Evolutionary conservation across 2,329 filamentous ascomycete genomes (phyloP), one percentile per base, ranked within the genome.

Genomic region (Ascochyta viciae-villosae): DNA sequence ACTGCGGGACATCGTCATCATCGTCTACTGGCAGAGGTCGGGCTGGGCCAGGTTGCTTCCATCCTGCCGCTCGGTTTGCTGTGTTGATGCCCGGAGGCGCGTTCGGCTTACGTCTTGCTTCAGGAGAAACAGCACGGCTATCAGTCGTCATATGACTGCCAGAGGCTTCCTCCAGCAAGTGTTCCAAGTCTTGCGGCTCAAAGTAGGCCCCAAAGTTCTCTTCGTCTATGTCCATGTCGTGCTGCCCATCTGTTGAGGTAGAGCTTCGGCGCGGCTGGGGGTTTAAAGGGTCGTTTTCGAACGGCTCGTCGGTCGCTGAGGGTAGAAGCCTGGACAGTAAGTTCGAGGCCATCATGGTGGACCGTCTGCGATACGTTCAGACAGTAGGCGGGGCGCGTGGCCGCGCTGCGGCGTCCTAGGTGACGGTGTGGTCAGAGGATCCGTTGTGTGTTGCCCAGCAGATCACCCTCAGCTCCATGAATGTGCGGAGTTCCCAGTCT

Each of bases 1-100:
- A 89, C 50, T 82, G 82, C 2, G 87, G 87, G 3, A 89, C 86
- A 64, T 88, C 85, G 46, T 87, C 84, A 13, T 58, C 49, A 37
- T 68, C 63, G 44, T 86, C 83, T 31, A 68, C 35, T 6, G 63
- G 63, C 5, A 58, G 40, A 10, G 50, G 54, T 42, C 58, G 66
- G 31, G 57, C 61, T 49, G 62, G 57, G 16, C 56, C 51, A 31
- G 72, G 62, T 37, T 74, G 72, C 62, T 76, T 74, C 77, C 77
- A 78, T 23, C 64, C 65, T 44, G 69, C 71, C 38, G 71, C 69
- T 54, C 72, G 74, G 70, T 57, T 63, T 43, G 64, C 50, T 12
- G 61, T 59, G 44, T 68, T 61, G 57, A 72, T 70, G 38, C 72
- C 62, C 16, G 61, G 64, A 27, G 64, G 64, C 37, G 62, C 66